A percentile compares a stretch with the other conserved stretches of the same genome.
Conservation (phyloP, 2,329 filamentous ascomycete species). For the Fragosphaeria purpurea region DNA sequence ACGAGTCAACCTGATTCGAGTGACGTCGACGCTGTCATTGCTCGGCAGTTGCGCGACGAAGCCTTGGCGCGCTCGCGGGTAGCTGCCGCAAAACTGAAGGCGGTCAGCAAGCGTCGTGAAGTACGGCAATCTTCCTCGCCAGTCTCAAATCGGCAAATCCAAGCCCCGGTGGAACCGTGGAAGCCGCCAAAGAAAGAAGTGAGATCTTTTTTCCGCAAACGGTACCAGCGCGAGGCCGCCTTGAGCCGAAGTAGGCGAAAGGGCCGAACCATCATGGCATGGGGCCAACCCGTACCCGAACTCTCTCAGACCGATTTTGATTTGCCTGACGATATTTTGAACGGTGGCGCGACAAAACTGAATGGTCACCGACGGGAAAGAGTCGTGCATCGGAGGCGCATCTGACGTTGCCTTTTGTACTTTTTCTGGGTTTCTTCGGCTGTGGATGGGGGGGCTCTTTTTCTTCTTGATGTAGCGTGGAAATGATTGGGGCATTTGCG, state of each 20-base stretch:
- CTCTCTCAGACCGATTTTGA: constrained; percentile 61
- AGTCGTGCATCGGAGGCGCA: too few species aligned
- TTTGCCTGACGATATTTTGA: constrained; percentile 54
- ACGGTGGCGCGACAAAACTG: constrained; percentile 28
- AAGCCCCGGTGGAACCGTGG: constrained; percentile 14
- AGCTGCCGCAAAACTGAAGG: neutral
- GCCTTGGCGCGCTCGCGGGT: constrained; percentile 44
- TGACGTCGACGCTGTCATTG: constrained; percentile 61
- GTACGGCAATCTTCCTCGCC: neutral
- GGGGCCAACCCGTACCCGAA: constrained; percentile 73
- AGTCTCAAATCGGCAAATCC: neutral
- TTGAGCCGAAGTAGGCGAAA: constrained; percentile 62
- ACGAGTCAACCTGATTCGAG: constrained; percentile 53
- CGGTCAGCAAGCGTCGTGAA: constrained; percentile 13
- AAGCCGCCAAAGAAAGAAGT: constrained; percentile 49
- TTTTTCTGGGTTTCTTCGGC: too few species aligned
- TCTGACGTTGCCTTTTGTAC: too few species aligned
- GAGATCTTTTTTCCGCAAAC: constrained; percentile 77
- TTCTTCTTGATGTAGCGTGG: too few species aligned
- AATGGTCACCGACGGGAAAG: too few species aligned
- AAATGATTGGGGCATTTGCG: too few species aligned
- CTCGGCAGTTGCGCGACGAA: constrained; percentile 67
- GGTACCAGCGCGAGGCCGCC: constrained; percentile 68
- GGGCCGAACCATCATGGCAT: constrained; percentile 63
- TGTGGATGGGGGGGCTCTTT: too few species aligned